Evolutionary conservation across 495 filamentous ascomycete genomes (phyloP), one percentile per base, ranked within the genome.

Genomic region (Chaetomium cochliodes): DNA sequence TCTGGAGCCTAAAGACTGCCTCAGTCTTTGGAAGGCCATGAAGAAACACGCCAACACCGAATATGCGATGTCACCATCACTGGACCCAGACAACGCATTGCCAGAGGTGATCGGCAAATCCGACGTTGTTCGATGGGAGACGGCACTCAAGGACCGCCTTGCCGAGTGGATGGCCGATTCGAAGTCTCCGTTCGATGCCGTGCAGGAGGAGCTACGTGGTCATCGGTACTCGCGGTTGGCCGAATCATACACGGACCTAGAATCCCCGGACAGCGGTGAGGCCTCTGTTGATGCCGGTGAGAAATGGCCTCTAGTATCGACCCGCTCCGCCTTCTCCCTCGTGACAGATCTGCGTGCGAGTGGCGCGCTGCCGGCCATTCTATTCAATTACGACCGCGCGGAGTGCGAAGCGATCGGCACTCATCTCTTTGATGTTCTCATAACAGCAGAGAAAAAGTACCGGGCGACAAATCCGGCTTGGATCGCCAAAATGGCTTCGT

Each of bases 311-410:
- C 12, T 49, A 16, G 57, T 50, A 56, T 49, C 50, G 46, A 76
- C 52, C 64, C 80, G 6, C 85, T 83, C 3, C 77, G 55, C 56
- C n/a, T 66, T 92, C 23, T 83, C 87, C 0, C 70, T 92, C 39
- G 77, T 91, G 0, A 78, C 73, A 28, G 80, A 85, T 16, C 81
- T 93, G 0, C 84, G 91, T 57, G 74, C 79, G 3, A 80, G 83
- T 62, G 80, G 83, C 60, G 89, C 87, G 3, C 79, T 93, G 6
- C 90, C 90, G 0, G 89, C 88, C 0, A 82, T 93, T 18, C 65
- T 92, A 6, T 92, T 93, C 79, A 91, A 90, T 62, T 92, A 88
- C 70, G 88, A 92, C 63, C 83, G 90, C 42, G 65, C 62, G 0
- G 69, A 73, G 22, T 93, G 90, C 64, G 88, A 92, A 73, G 66